Percentiles rank a stretch among this genome's conserved stretches.
These are phyloP conservation scores for Diaporthe batatas DNA, from an alignment of 2,329 filamentous ascomycete species.

Conservation along the genomic window DNA sequence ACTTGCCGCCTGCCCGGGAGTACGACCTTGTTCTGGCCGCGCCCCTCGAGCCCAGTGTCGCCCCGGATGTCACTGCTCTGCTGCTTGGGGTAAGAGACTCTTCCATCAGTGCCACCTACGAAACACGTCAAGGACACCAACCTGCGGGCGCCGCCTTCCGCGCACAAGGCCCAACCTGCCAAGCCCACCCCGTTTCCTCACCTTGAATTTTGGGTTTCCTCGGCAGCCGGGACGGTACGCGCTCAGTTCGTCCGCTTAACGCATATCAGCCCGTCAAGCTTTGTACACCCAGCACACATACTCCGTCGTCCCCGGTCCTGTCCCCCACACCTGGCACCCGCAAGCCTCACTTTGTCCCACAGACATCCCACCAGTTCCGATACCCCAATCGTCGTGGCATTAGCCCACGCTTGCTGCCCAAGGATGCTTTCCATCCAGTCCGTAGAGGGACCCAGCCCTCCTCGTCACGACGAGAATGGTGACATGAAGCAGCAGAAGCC, in stretches of 20 bases:
- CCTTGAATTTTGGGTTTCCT: slow-evolving; percentile 24
- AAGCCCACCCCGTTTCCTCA: slow-evolving; percentile 33
- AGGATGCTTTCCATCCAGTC: slow-evolving; percentile 67
- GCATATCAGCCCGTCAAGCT: slow-evolving; percentile 25
- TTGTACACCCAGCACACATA: slow-evolving; percentile 17
- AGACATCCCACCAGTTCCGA: slow-evolving; percentile 33
- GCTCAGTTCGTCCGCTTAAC: slow-evolving; percentile 29
- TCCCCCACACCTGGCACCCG: slow-evolving; percentile 26
- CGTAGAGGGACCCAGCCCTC: slow-evolving; percentile 61
- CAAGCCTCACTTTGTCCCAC: slow-evolving; percentile 29
- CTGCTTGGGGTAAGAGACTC: slow-evolving; percentile 33
- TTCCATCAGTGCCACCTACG: slow-evolving; percentile 27
- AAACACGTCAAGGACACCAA: slow-evolving; percentile 20
- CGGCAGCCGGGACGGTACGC: slow-evolving; percentile 21
- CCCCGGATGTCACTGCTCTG: slow-evolving; percentile 27
- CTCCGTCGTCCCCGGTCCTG: slow-evolving; percentile 17
- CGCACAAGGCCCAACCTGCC: slow-evolving; percentile 29
- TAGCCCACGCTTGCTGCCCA: slow-evolving; percentile 21
- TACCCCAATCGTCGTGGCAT: slow-evolving; percentile 25
- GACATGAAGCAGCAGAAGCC: slow-evolving; percentile 70
- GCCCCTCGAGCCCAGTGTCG: slow-evolving; percentile 13
- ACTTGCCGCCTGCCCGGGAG: neutral
- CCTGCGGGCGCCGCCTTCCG: slow-evolving; percentile 19
- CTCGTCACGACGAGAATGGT: slow-evolving; percentile 59
- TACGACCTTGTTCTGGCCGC: slow-evolving; percentile 9